These are phyloP conservation scores for Diaporthe vaccinii DNA, from an alignment of 2,329 filamentous ascomycete genomes.

Conservation along the genomic window DNA sequence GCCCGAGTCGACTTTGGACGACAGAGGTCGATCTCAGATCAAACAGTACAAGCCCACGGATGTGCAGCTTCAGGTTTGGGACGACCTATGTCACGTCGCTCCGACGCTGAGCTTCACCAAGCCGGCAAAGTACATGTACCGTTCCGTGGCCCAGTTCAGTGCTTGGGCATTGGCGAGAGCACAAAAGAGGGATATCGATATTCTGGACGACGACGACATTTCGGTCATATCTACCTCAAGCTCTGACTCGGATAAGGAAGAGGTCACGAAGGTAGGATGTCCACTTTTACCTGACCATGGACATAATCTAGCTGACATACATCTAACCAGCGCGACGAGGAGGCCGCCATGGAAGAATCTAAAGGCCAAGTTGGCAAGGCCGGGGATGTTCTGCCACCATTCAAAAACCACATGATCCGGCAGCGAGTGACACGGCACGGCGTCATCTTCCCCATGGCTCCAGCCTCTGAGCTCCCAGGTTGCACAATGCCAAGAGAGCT, in stretches of 20 bases:
- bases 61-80: slow-evolving; percentile 96
- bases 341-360: slow-evolving; percentile 43
- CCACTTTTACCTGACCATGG: neutral
- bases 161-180: slow-evolving; percentile 90
- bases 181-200: slow-evolving; percentile 84
- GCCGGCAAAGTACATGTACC: slow-evolving; percentile 97
- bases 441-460: slow-evolving; percentile 75
- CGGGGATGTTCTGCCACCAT: slow-evolving; percentile 84
- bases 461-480: slow-evolving; percentile 73
- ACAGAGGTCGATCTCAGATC: slow-evolving; percentile 71
- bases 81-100: slow-evolving; percentile 92
- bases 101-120: slow-evolving; percentile 95
- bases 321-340: slow-evolving; percentile 39
- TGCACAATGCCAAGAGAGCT: slow-evolving; percentile 73
- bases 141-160: slow-evolving; percentile 91
- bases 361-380: slow-evolving; percentile 79
- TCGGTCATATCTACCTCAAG: slow-evolving; percentile 78
- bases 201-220: slow-evolving; percentile 82
- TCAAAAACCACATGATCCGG: slow-evolving; percentile 90
- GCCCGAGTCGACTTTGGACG: slow-evolving; percentile 71
- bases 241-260: slow-evolving; percentile 50
- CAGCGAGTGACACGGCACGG: slow-evolving; percentile 88
- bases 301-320: neutral
- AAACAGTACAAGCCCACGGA: slow-evolving; percentile 84
- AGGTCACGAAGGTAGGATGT: slow-evolving; percentile 43